Evolutionary conservation across 768 basidiomycete species (phyloP), one percentile per base, ranked within the genome.

Genomic region (Saitozyma podzolica): DNA sequence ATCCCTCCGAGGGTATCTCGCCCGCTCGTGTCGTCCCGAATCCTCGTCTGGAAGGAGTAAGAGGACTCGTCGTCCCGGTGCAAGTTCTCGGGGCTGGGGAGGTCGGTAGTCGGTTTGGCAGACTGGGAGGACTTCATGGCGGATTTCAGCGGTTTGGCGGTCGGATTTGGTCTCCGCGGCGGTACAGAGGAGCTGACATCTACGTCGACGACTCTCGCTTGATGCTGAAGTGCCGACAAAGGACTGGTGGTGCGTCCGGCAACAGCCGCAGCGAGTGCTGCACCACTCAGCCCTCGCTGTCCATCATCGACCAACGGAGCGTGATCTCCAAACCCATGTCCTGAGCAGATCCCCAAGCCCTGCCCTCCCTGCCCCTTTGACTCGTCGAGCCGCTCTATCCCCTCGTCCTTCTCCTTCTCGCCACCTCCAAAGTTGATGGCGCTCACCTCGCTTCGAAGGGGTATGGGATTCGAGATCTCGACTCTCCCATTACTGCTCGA

Each of bases 381-480:
- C 8, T 51, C 52, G 6, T 17, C 29, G 4, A 50, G 58, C 43
- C 58, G 49, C 20, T 11, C 37, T 6, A 8, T 39, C 37, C 52
- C 49, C 49, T 29, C 58, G 42, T 45, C 53, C 17, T 20, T 20
- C 9, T 45, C 53, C 17, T 20, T 20, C 9, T 50, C 50, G 11
- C 50, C 41, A 17, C 54, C 53, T 13, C 59, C 53, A 42, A 53
- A 53, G 9, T 54, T 54, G 9, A 60, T n/a, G 42, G 48, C 51
- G 37, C 51, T 48, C 39, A 43, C 29, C 20, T 54, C 39, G 17
- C 50, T 52, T 60, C 53, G 59, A 53, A 45, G 59, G 29, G 29
- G 29, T 29, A 29, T 29, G 29, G 29, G 29, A 29, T 29, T 29
- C 29, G 29, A 29, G 29, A 29, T 29, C 29, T 29, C 29, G 29